Evolutionary conservation across 176 grass and related monocot species (phyloP).

Genomic region (Coix lacrymajobi): DNA sequence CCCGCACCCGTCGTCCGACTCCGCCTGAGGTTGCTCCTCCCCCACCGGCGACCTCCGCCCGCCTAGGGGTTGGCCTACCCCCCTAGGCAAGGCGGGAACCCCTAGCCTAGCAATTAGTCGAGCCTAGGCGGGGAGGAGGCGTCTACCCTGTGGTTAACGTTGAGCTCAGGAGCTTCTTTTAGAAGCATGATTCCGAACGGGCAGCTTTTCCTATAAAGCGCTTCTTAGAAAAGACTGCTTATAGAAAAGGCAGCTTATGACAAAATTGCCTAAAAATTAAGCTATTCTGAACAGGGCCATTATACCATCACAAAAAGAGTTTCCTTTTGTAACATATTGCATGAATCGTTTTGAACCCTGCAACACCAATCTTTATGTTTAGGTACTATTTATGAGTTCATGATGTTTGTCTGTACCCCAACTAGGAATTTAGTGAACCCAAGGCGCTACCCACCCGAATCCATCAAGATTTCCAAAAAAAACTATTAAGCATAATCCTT

Average conservation of each 20-base stretch:
- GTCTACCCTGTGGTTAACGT: not conserved
- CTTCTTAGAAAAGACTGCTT: not conserved
- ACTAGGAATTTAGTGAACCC: not conserved
- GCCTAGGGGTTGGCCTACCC: no score
- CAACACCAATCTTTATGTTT: not conserved
- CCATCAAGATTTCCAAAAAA: not conserved
- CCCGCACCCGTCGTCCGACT: no score
- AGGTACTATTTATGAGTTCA: not conserved
- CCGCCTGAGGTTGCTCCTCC: no score
- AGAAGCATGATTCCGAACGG: not conserved
- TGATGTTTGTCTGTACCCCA: not conserved
- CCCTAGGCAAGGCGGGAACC: no score
- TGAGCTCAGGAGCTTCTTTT: not conserved
- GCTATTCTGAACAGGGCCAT: not conserved
- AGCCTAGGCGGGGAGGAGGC: no score
- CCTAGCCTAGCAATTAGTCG: no score
- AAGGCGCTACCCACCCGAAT: not conserved
- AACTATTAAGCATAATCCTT: not conserved
- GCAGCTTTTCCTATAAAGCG: not conserved
- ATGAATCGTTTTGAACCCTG: not conserved
- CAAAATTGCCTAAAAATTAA: not conserved
- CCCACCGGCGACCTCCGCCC: no score
- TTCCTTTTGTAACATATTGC: not conserved
- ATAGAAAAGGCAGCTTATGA: not conserved
- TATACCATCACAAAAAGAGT: not conserved